Conservation (phyloP, 1,139 yeast genomes). For the Kodamaea derodonti region DNA sequence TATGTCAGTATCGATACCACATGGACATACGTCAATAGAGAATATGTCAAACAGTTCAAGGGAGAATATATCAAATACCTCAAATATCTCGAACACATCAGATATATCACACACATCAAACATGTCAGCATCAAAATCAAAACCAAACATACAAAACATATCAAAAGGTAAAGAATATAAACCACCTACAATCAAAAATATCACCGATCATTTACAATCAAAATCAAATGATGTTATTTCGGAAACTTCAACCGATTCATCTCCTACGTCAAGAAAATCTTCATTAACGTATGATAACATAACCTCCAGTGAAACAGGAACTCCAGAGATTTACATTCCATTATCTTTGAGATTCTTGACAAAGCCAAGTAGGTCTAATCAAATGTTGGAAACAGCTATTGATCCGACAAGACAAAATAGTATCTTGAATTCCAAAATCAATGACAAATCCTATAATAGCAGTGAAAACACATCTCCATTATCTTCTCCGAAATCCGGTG, state of each 20-base stretch:
- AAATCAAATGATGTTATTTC: background rate
- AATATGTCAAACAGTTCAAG: too few species aligned
- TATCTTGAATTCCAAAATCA: constrained; percentile 17
- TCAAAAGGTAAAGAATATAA: background rate
- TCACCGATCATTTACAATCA: background rate
- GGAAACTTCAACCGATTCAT: background rate
- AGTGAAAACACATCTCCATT: background rate
- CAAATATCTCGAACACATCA: too few species aligned
- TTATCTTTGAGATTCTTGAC: constrained; percentile 39
- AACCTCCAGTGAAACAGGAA: background rate
- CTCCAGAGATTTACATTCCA: constrained; percentile 13
- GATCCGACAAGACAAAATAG: constrained; percentile 36
- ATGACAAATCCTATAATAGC: background rate
- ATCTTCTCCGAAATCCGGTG: background rate
- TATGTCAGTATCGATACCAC: too few species aligned
- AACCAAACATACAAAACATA: too few species aligned
- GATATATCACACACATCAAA: too few species aligned
- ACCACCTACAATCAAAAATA: background rate
- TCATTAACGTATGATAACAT: background rate
- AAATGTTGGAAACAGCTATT: constrained; percentile 28
- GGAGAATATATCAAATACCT: too few species aligned
- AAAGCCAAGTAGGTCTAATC: constrained; percentile 36
- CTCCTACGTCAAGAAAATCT: background rate
- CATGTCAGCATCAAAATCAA: too few species aligned
- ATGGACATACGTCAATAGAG: too few species aligned